phyloP scores from a whole-genome alignment of 352 stramenopile species.

The Phytophthora aleatoria region DNA sequence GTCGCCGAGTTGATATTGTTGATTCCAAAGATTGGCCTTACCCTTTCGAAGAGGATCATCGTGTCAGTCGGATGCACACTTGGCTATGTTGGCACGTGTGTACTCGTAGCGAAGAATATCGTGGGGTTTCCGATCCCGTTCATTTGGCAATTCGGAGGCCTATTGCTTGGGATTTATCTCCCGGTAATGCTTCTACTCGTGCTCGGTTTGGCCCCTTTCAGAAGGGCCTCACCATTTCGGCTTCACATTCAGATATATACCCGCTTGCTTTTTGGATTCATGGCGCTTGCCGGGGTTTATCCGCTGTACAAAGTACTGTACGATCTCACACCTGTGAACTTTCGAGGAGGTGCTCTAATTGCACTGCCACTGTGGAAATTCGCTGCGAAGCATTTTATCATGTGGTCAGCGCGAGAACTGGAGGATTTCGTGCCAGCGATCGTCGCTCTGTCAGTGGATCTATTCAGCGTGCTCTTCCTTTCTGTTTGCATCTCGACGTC shows the following conservation, averaged over 20 bases:
- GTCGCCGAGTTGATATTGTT: slow-evolving; percentile 12
- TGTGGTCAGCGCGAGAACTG: slow-evolving; percentile 7
- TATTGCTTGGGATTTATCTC: slow-evolving; percentile 11
- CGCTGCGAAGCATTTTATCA: slow-evolving; percentile 23
- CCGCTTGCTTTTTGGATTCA: slow-evolving; percentile 4
- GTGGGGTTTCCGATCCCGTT: slow-evolving; percentile 25
- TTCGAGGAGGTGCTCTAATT: slow-evolving; percentile 11
- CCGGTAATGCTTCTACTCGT: slow-evolving; percentile 13
- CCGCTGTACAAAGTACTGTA: slow-evolving; percentile 26
- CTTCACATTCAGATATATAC: slow-evolving; percentile 1
- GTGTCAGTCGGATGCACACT: slow-evolving; percentile 10
- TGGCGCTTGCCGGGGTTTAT: slow-evolving; percentile 15
- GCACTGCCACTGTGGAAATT: slow-evolving; percentile 25
- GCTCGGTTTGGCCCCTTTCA: slow-evolving; percentile 10
- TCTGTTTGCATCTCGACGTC: slow-evolving; percentile 31
- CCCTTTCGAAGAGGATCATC: slow-evolving; percentile 7
- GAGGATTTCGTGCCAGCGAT: slow-evolving; percentile 26
- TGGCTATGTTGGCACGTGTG: slow-evolving; percentile 6
- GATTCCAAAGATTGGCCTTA: slow-evolving; percentile 11
- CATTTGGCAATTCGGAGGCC: slow-evolving; percentile 18
- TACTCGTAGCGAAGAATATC: background rate
- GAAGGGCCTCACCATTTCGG: background rate
- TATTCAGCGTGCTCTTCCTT: slow-evolving; percentile 30
- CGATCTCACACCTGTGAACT: slow-evolving; percentile 5
- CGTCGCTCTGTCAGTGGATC: slow-evolving; percentile 22